Evolutionary conservation across 352 stramenopile species (phyloP).

Genomic region (Nothophytophthora sp.): DNA sequence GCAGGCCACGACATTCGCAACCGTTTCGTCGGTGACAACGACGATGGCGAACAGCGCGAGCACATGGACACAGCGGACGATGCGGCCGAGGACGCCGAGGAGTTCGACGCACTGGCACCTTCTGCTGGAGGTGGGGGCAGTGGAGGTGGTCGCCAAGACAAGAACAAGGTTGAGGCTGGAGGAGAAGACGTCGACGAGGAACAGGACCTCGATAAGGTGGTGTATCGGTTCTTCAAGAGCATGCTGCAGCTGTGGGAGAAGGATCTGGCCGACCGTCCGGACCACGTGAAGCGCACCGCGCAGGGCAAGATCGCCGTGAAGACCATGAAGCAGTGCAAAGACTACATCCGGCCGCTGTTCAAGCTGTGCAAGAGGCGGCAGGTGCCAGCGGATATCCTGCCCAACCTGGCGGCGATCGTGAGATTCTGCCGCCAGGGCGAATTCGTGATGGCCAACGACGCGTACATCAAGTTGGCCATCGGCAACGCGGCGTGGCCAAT

Average conservation of each 20-base stretch:
- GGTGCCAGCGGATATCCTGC: conserved; percentile 88
- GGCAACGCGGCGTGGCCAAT: conserved; percentile 99
- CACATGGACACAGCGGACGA: conserved; percentile 55
- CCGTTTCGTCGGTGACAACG: conserved; percentile 57
- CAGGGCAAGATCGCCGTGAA: conserved; percentile 95
- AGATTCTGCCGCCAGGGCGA: conserved; percentile 92
- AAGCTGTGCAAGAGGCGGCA: conserved; percentile 95
- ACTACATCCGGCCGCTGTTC: conserved; percentile 98
- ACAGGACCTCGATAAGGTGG: conserved; percentile 59
- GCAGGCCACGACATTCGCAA: conserved; percentile 81
- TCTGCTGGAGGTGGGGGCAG: background rate
- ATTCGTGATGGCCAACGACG: conserved; percentile 96
- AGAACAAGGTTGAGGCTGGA: conserved; percentile 11
- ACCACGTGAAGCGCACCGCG: conserved; percentile 89
- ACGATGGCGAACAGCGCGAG: conserved; percentile 25
- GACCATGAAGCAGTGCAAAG: conserved; percentile 98
- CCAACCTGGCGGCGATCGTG: conserved; percentile 94
- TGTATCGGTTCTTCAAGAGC: conserved; percentile 93
- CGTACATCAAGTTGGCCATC: conserved; percentile 98
- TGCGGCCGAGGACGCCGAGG: conserved; percentile 29
- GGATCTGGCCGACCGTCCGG: conserved; percentile 84
- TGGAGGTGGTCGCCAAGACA: conserved; percentile 14
- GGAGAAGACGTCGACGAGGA: conserved; percentile 39
- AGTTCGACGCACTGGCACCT: conserved; percentile 16
- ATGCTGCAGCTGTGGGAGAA: conserved; percentile 95